Percentiles rank a stretch among this genome's conserved stretches.
phyloP scores from a whole-genome alignment of 1,139 yeast genomes.

The Suhomyces panamericanus region DNA sequence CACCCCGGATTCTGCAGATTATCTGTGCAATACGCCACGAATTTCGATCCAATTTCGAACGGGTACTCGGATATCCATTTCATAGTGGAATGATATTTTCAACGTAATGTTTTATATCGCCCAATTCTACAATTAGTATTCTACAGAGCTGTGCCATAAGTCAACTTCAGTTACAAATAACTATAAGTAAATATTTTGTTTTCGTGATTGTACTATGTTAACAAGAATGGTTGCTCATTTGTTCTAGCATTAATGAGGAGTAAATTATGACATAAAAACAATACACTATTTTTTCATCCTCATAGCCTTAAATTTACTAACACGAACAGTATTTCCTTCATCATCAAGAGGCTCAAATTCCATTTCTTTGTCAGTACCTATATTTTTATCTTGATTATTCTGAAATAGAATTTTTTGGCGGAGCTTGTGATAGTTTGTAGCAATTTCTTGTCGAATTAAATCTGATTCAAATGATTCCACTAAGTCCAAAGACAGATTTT shows the following conservation, averaged over 20 bases:
- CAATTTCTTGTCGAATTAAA: slow-evolving; percentile 46
- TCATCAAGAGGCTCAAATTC: slow-evolving; percentile 77
- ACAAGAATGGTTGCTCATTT: too few relatives aligned
- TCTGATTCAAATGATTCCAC: slow-evolving; percentile 26
- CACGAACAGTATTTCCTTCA: slow-evolving; percentile 54
- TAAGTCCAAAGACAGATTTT: slow-evolving; percentile 1
- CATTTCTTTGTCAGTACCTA: slow-evolving; percentile 46
- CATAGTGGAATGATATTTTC: neutral
- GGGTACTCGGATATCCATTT: neutral
- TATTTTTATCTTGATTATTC: slow-evolving; percentile 48
- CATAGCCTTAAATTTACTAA: slow-evolving; percentile 73
- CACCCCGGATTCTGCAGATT: slow-evolving; percentile 1
- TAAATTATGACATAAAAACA: neutral
- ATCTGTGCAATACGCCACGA: too few relatives aligned
- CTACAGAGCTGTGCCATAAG: too few relatives aligned
- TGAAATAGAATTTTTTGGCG: slow-evolving; percentile 50
- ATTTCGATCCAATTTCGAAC: neutral
- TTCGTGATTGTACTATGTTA: too few relatives aligned
- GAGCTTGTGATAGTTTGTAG: slow-evolving; percentile 56
- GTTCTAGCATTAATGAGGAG: neutral
- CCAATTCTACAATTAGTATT: too few relatives aligned
- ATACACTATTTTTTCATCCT: slow-evolving; percentile 17
- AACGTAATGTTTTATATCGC: neutral
- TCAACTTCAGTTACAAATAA: too few relatives aligned
- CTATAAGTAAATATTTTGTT: too few relatives aligned